A percentile compares a stretch with the other conserved stretches of the same genome.
Evolutionary conservation across 495 filamentous ascomycete species (phyloP).

Genomic region (Penicillium atrosanguineum): DNA sequence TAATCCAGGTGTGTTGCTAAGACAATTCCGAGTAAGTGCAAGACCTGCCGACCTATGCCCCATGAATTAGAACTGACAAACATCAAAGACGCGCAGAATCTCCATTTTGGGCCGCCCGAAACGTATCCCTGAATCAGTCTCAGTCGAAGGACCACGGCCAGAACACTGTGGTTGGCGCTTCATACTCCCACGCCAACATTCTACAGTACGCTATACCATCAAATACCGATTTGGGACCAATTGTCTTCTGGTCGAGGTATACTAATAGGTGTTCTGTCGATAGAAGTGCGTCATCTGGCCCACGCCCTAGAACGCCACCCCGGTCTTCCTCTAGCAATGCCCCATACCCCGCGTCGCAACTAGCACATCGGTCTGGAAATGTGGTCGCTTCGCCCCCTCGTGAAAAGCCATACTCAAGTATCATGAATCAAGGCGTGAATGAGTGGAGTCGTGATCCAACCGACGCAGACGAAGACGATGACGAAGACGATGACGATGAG

Average conservation of each 20-base stretch:
- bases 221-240: neutral
- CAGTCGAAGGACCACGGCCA: constrained; percentile 57
- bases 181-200: constrained; percentile 95
- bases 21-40: constrained; percentile 53
- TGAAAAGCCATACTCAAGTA: constrained; percentile 65
- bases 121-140: constrained; percentile 37
- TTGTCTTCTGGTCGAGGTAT: neutral
- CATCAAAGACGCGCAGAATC: constrained; percentile 63
- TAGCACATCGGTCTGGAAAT: constrained; percentile 49
- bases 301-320: constrained; percentile 63
- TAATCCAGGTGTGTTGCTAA: constrained; percentile 28
- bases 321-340: constrained; percentile 38
- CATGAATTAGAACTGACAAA: neutral
- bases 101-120: constrained; percentile 82
- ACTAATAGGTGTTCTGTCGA: constrained; percentile 15
- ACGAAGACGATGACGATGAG: constrained; percentile 60
- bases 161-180: constrained; percentile 84
- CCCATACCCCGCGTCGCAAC: constrained; percentile 50
- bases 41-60: neutral
- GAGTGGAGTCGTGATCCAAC: constrained; percentile 68
- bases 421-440: constrained; percentile 70
- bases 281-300: constrained; percentile 54
- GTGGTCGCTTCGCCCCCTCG: constrained; percentile 58
- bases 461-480: constrained; percentile 50
- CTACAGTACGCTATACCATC: constrained; percentile 68